These are phyloP conservation scores for Angomonas deanei DNA, from an alignment of 208 protist species.

Conservation along the genomic window DNA sequence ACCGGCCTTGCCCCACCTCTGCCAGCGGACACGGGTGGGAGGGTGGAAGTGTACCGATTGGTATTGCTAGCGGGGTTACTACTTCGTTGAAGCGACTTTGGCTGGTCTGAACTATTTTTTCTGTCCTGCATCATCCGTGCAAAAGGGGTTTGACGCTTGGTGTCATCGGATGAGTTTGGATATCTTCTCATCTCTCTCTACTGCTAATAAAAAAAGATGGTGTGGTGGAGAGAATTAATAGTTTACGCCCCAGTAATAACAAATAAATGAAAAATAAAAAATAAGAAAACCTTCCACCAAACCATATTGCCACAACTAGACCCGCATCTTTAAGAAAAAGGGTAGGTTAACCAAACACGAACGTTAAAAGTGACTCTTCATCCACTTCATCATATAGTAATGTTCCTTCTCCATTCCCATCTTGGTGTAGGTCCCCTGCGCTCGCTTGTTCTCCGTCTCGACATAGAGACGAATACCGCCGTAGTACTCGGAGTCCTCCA, in stretches of 20 bases:
- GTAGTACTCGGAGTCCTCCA: constrained; percentile 33
- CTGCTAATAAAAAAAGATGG: background rate
- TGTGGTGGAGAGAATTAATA: background rate
- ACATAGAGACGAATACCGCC: constrained; percentile 57
- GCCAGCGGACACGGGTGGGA: background rate
- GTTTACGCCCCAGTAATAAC: background rate
- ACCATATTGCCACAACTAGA: background rate
- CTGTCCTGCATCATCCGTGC: background rate
- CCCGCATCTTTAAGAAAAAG: constrained; percentile 4
- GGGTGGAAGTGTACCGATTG: background rate
- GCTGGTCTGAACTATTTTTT: no score
- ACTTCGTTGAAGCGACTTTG: no score
- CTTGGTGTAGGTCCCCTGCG: constrained; percentile 31
- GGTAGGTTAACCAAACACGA: background rate
- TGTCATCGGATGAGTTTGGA: background rate
- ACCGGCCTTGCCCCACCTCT: background rate
- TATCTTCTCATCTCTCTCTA: background rate
- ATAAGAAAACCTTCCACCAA: background rate
- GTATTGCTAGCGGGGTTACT: background rate
- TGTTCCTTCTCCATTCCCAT: constrained; percentile 62
- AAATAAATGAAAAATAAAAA: background rate
- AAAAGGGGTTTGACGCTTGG: background rate
- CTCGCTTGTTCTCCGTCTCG: constrained; percentile 37
- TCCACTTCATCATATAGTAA: constrained; percentile 74
- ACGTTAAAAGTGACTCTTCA: constrained; percentile 33